phyloP scores from a whole-genome alignment of 163 green algal genomes.

The Coccomyxa subellipsoidea region DNA sequence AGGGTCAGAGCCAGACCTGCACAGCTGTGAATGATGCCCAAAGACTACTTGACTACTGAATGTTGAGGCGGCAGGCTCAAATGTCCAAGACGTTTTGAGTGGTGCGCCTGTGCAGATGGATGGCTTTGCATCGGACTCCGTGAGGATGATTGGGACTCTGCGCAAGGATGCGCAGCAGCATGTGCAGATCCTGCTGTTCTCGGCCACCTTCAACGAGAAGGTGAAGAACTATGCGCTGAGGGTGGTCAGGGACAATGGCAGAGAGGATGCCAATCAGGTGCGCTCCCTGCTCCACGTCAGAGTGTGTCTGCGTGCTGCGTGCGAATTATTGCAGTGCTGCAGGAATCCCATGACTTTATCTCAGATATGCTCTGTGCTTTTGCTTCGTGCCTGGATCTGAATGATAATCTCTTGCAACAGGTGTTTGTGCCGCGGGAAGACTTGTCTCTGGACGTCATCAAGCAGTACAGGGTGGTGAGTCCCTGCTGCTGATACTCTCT shows the following conservation, averaged over 20 bases:
- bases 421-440: slow-evolving; percentile 94
- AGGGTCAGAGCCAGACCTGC: too few relatives aligned
- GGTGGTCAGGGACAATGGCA: slow-evolving; percentile 53
- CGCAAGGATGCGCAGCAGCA: slow-evolving; percentile 17
- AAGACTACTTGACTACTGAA: too few relatives aligned
- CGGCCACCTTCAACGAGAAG: slow-evolving; percentile 93
- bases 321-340: background rate
- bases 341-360: too few relatives aligned
- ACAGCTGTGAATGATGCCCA: too few relatives aligned
- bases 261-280: slow-evolving; percentile 67
- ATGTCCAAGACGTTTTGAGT: too few relatives aligned
- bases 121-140: slow-evolving; percentile 89
- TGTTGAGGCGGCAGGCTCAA: too few relatives aligned
- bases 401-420: slow-evolving; percentile 25
- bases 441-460: slow-evolving; percentile 96
- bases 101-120: slow-evolving; percentile 52
- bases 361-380: too few relatives aligned
- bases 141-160: slow-evolving; percentile 70
- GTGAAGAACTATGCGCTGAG: slow-evolving; percentile 86
- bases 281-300: background rate
- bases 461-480: slow-evolving; percentile 89
- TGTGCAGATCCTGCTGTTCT: slow-evolving; percentile 95
- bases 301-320: background rate
- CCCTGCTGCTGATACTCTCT: background rate
- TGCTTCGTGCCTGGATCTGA: background rate